These are phyloP conservation scores for Salix viminalis DNA, from an alignment of 345 rosid genomes.

Conservation along the genomic window DNA sequence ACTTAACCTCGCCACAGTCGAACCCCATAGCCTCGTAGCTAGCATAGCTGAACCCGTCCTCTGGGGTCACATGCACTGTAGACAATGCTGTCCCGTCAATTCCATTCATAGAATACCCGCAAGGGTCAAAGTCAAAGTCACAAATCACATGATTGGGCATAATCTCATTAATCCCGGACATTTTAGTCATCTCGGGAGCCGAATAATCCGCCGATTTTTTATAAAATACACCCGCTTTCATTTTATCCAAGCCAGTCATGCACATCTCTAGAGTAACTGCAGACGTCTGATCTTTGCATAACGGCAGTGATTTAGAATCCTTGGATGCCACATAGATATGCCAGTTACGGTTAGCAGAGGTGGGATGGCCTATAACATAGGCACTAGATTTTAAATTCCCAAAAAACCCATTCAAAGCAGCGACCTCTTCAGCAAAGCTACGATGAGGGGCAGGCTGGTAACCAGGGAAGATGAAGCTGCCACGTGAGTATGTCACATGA, in stretches of 20 bases:
- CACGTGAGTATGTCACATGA: slow-evolving; percentile 62
- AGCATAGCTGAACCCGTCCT: slow-evolving; percentile 75
- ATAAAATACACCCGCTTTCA: slow-evolving; percentile 52
- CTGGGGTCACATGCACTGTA: slow-evolving; percentile 83
- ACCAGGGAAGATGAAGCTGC: slow-evolving; percentile 74
- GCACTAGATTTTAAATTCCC: slow-evolving; percentile 37
- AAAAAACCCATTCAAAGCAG: slow-evolving; percentile 46
- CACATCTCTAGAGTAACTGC: slow-evolving; percentile 64
- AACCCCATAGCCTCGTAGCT: slow-evolving; percentile 71
- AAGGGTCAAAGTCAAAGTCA: slow-evolving; percentile 69
- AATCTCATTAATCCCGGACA: slow-evolving; percentile 54
- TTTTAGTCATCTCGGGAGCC: slow-evolving; percentile 50
- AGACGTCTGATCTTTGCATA: neutral
- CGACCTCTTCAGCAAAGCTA: slow-evolving; percentile 60
- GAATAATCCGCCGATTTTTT: slow-evolving; percentile 31
- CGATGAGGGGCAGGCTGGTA: slow-evolving; percentile 74
- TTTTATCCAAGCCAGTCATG: slow-evolving; percentile 63
- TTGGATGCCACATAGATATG: slow-evolving; percentile 57
- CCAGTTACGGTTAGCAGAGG: slow-evolving; percentile 42
- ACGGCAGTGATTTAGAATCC: slow-evolving; percentile 6
- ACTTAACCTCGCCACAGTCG: slow-evolving; percentile 29
- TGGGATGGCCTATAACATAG: slow-evolving; percentile 42
- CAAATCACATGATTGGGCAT: slow-evolving; percentile 62
- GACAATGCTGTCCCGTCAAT: slow-evolving; percentile 46
- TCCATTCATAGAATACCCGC: slow-evolving; percentile 83